phyloP scores from a whole-genome alignment of 495 filamentous ascomycete species.

The Penicillium cosmopolitanum region DNA sequence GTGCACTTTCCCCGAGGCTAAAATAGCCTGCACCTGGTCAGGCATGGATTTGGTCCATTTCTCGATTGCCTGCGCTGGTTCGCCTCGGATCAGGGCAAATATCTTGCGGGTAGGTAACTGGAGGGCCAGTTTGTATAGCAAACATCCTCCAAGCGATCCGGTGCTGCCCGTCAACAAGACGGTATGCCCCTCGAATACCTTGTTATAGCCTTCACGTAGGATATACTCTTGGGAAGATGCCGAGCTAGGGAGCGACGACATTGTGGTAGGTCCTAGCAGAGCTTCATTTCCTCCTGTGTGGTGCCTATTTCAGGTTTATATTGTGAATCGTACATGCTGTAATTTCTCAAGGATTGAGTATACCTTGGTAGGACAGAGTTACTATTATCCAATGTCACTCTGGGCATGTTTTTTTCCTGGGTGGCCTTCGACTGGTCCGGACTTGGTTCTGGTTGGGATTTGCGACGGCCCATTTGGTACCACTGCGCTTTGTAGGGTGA shows the following conservation, averaged over 20 bases:
- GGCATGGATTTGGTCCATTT: conserved; percentile 42
- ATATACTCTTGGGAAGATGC: conserved; percentile 16
- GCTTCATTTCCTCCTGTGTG: neutral
- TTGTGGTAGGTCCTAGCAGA: conserved; percentile 1
- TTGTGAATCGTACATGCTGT: neutral
- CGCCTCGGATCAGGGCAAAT: conserved; percentile 35
- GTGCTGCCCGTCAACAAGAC: conserved; percentile 45
- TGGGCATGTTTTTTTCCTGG: neutral
- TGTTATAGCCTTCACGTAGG: conserved; percentile 33
- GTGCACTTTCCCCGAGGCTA: conserved; percentile 33
- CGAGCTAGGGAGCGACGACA: conserved; percentile 18
- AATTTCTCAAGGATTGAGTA: neutral
- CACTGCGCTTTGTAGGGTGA: neutral
- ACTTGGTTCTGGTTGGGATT: neutral
- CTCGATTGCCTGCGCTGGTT: conserved; percentile 30
- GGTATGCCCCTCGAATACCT: conserved; percentile 32
- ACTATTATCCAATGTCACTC: neutral
- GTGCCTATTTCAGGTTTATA: neutral
- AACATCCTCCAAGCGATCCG: conserved; percentile 41
- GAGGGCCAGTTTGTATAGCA: conserved; percentile 42
- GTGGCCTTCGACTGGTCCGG: neutral
- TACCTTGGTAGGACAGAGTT: neutral
- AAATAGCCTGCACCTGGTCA: conserved; percentile 32
- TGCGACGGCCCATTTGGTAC: neutral
- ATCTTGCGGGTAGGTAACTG: conserved; percentile 42